phyloP scores from a whole-genome alignment of 2,329 filamentous ascomycete species.

The Dryadomyces sulphureus region DNA sequence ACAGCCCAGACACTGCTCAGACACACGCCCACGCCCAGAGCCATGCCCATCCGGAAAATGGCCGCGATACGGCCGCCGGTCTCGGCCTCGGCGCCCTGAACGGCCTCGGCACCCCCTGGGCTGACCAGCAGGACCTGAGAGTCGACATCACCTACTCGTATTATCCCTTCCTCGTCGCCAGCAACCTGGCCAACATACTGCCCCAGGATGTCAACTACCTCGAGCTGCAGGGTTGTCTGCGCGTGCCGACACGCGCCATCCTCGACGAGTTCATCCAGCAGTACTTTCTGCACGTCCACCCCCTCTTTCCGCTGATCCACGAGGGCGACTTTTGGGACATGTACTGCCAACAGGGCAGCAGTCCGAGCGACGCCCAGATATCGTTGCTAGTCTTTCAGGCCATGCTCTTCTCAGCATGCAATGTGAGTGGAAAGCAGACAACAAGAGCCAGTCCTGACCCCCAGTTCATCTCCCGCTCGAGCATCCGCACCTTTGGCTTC shows the following conservation, averaged over 20 bases:
- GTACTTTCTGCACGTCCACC: slow-evolving; percentile 32
- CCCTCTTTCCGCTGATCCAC: slow-evolving; percentile 26
- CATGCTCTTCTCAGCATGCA: slow-evolving; percentile 22
- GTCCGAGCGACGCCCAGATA: slow-evolving; percentile 13
- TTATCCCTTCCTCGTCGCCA: slow-evolving; percentile 26
- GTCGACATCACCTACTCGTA: slow-evolving; percentile 21
- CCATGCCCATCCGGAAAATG: not conserved
- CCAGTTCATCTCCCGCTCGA: slow-evolving; percentile 8
- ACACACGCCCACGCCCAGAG: not conserved
- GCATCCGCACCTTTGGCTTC: slow-evolving; percentile 10
- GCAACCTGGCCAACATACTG: slow-evolving; percentile 22
- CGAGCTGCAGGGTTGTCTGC: slow-evolving; percentile 29
- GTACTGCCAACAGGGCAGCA: slow-evolving; percentile 15
- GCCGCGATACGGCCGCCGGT: no score
- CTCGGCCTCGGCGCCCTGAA: no score
- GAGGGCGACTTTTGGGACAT: slow-evolving; percentile 34
- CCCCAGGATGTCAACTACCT: slow-evolving; percentile 32
- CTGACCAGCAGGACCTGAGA: not conserved
- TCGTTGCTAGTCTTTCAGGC: slow-evolving; percentile 31
- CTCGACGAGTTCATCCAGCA: slow-evolving; percentile 33
- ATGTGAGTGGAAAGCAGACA: not conserved
- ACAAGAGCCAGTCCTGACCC: not conserved
- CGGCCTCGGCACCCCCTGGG: no score
- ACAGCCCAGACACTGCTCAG: not conserved
- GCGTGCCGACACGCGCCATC: slow-evolving; percentile 24